Conservation (phyloP, 768 basidiomycete genomes). For the Tulasnella sp. region DNA sequence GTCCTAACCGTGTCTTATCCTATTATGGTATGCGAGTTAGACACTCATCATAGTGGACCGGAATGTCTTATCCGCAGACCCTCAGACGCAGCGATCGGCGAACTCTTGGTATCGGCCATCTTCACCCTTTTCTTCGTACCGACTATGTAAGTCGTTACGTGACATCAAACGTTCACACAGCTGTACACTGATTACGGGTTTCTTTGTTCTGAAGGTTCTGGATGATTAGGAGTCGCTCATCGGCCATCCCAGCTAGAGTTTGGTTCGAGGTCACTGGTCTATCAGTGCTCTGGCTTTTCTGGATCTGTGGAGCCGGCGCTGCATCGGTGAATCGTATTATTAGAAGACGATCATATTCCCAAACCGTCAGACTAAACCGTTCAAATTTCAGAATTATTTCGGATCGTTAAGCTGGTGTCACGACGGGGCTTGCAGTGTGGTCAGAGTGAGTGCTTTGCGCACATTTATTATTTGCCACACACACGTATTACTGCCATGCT, state of each 20-base stretch:
- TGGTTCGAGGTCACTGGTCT: constrained; percentile 6
- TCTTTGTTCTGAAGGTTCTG: not conserved
- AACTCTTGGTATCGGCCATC: constrained; percentile 4
- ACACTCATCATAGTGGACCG: no score
- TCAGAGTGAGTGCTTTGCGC: not conserved
- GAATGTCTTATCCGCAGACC: no score
- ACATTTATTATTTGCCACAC: no score
- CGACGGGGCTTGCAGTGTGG: not conserved
- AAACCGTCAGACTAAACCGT: not conserved
- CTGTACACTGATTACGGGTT: not conserved
- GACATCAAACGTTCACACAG: not conserved
- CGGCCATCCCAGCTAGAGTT: not conserved
- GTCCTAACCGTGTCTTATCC: not conserved
- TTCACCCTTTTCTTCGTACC: constrained; percentile 9
- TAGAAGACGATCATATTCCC: not conserved
- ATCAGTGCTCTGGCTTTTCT: constrained; percentile 12
- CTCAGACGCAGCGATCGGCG: constrained; percentile 5
- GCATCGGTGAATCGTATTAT: not conserved
- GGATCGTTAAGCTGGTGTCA: not conserved
- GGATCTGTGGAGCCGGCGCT: constrained; percentile 10
- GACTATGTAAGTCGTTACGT: not conserved
- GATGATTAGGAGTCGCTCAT: constrained; percentile 7
- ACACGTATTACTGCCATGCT: not conserved
- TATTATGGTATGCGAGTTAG: constrained; percentile 5
- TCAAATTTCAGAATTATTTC: not conserved